Conservation (phyloP, 345 rosid species). For the Erodium maritimum region DNA sequence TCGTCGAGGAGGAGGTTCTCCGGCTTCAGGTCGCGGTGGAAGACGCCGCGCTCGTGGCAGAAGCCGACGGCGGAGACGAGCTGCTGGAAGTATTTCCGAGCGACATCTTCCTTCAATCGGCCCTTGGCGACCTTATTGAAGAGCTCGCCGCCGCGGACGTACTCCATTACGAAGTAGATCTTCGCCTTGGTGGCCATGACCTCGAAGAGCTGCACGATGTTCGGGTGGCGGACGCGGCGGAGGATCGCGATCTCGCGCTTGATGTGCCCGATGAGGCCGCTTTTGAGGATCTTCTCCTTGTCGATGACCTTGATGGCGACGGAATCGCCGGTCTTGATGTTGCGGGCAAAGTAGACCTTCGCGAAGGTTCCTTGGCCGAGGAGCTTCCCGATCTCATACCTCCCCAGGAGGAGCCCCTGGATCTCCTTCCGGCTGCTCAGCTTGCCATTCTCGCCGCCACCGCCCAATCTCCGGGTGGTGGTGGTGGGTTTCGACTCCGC, state of each 20-base stretch:
- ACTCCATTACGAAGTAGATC: conserved; percentile 85
- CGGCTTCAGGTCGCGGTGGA: conserved; percentile 82
- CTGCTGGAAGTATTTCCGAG: conserved; percentile 65
- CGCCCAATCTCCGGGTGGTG: too few relatives aligned
- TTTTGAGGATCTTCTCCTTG: conserved; percentile 55
- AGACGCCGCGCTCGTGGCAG: conserved; percentile 74
- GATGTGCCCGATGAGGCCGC: conserved; percentile 56
- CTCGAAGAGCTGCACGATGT: conserved; percentile 64
- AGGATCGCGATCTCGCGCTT: conserved; percentile 78
- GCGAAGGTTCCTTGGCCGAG: conserved; percentile 88
- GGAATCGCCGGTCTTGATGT: conserved; percentile 32
- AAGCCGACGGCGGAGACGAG: conserved; percentile 61
- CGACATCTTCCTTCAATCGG: conserved; percentile 44
- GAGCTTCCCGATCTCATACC: conserved; percentile 59
- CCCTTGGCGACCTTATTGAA: conserved; percentile 66
- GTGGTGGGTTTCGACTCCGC: too few relatives aligned
- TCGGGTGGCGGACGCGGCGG: conserved; percentile 80
- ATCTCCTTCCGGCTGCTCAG: conserved; percentile 2
- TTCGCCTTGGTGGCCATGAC: conserved; percentile 83
- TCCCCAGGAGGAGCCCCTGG: conserved; percentile 51
- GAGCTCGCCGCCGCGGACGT: conserved; percentile 68
- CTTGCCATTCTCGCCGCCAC: too few relatives aligned
- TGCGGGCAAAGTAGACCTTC: conserved; percentile 68
- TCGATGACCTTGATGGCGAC: conserved; percentile 80
- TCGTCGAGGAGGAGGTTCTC: conserved; percentile 74